Conservation (phyloP, 169 alveolate genomes). For the Eimeria sp. region DNA sequence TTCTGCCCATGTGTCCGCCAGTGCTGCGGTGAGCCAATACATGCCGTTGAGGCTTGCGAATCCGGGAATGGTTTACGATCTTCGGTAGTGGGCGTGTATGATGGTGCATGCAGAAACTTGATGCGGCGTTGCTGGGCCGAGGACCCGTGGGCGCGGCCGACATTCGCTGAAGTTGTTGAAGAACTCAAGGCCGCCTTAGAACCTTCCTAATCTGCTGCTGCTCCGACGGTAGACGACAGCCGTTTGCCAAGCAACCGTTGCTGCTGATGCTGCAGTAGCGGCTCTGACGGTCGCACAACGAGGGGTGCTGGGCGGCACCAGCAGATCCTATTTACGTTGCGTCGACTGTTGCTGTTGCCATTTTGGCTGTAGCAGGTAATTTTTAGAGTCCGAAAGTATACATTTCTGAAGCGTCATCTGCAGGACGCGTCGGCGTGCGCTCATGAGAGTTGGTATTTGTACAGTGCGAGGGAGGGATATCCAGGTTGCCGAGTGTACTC, state of each 20-base stretch:
- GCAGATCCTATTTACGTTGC: not conserved
- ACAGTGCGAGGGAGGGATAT: not conserved
- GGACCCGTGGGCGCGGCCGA: slow-evolving; percentile 61
- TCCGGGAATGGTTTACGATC: not conserved
- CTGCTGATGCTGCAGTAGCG: slow-evolving; percentile 1
- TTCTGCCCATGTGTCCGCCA: slow-evolving; percentile 87
- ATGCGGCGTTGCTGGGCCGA: slow-evolving; percentile 75
- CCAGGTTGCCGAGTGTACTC: not conserved
- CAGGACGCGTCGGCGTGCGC: not conserved
- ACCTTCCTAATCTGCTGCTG: not conserved
- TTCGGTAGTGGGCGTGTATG: not conserved
- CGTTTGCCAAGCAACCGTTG: not conserved
- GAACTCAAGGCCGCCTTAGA: slow-evolving; percentile 48
- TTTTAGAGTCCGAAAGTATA: not conserved
- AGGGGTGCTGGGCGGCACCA: not conserved
- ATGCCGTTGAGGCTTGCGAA: not conserved
- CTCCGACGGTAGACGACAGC: slow-evolving; percentile 1
- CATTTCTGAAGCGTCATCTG: not conserved
- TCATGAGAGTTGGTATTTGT: not conserved
- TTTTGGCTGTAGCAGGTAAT: not conserved
- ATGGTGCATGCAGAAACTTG: slow-evolving; percentile 35
- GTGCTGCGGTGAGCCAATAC: slow-evolving; percentile 34
- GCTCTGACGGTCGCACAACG: not conserved
- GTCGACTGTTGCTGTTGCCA: not conserved
- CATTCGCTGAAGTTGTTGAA: slow-evolving; percentile 66